Evolutionary conservation across 2,329 filamentous ascomycete genomes (phyloP).

Genomic region (Aschersonia sp.): DNA sequence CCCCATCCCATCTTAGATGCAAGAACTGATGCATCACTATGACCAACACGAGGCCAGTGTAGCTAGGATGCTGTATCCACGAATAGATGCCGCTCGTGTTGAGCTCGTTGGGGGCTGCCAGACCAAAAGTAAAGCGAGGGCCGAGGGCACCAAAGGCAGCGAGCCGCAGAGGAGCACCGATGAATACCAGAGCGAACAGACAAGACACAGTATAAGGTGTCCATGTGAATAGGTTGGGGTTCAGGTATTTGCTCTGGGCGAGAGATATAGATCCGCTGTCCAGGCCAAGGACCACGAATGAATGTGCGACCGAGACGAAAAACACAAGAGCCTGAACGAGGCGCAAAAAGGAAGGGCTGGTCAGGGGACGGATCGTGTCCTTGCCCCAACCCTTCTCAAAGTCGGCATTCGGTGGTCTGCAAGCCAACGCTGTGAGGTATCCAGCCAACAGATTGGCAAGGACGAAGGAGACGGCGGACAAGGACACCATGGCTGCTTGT

Average conservation of each 20-base stretch:
- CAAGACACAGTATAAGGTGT: constrained; percentile 14
- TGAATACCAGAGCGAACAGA: constrained; percentile 13
- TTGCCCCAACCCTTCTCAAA: not conserved
- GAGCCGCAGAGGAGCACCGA: constrained; percentile 16
- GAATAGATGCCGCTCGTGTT: constrained; percentile 31
- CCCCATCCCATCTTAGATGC: constrained; percentile 22
- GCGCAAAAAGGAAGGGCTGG: not conserved
- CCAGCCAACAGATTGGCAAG: constrained; percentile 1
- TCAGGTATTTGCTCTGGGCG: constrained; percentile 6
- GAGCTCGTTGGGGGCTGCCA: constrained; percentile 28
- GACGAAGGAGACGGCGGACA: constrained; percentile 2
- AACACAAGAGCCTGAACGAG: not conserved
- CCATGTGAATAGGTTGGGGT: constrained; percentile 17
- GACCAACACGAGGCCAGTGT: constrained; percentile 26
- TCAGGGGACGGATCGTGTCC: constrained; percentile 1
- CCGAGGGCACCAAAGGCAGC: constrained; percentile 29
- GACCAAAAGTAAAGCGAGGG: constrained; percentile 36
- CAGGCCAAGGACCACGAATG: not conserved
- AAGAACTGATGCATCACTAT: constrained; percentile 16
- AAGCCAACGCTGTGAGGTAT: not conserved
- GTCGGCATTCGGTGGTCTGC: constrained; percentile 1
- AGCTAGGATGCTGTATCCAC: constrained; percentile 37
- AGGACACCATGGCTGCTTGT: not conserved
- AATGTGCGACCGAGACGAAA: not conserved
- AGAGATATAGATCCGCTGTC: not conserved